These are phyloP conservation scores for Carex kokanica DNA, from an alignment of 176 grass and related monocot species.

Conservation along the genomic window DNA sequence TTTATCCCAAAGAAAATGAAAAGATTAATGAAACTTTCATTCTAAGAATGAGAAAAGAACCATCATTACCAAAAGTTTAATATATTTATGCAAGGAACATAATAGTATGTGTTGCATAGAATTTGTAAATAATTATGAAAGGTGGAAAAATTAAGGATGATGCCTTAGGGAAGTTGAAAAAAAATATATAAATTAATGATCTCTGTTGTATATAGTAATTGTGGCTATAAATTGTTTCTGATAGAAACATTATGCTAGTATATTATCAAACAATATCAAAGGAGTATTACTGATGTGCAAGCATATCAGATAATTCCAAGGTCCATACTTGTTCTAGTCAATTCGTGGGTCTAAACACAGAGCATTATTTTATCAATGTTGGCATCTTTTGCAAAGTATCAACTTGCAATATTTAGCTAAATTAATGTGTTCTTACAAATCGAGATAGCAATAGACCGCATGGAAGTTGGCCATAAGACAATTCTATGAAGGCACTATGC, in stretches of 20 bases:
- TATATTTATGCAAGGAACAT: neutral
- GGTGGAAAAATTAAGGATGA: neutral
- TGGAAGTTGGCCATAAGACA: neutral
- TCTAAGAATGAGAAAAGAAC: neutral
- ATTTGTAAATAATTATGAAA: neutral
- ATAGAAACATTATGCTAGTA: neutral
- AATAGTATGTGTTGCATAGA: neutral
- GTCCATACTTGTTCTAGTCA: neutral
- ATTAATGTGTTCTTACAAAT: neutral
- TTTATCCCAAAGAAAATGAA: neutral
- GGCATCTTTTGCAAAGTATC: neutral
- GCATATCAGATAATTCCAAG: neutral
- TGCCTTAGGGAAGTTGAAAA: neutral
- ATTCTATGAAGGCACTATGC: neutral
- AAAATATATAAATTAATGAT: neutral
- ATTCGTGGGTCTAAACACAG: neutral
- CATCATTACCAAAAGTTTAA: neutral
- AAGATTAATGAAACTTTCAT: neutral
- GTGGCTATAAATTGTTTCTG: neutral
- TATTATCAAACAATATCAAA: neutral
- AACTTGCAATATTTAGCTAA: neutral
- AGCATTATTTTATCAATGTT: neutral
- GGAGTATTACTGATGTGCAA: neutral
- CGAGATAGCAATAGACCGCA: neutral
- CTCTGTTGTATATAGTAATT: neutral